Evolutionary conservation across 2,329 filamentous ascomycete species (phyloP).

Genomic region (Gaeumannomyces tritici): DNA sequence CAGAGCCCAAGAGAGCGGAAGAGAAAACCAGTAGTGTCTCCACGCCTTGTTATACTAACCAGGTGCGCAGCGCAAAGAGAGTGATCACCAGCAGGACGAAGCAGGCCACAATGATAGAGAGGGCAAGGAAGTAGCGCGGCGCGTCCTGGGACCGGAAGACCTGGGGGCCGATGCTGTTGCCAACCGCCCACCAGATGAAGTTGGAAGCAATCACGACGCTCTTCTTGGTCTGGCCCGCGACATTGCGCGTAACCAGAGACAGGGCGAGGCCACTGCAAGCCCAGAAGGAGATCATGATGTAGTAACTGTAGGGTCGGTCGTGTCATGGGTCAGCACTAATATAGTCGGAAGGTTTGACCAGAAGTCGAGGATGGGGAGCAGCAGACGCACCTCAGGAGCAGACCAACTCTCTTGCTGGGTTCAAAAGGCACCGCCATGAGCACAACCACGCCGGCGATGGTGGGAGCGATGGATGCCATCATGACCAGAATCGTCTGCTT

Average conservation of each 20-base stretch:
- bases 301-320: not conserved
- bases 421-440: not conserved
- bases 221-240: slow-evolving; percentile 48
- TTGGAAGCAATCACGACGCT: slow-evolving; percentile 46
- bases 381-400: not conserved
- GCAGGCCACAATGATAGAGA: not conserved
- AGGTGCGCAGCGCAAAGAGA: not conserved
- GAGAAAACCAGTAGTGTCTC: too few relatives aligned
- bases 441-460: not conserved
- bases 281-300: slow-evolving; percentile 4
- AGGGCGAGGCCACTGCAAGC: slow-evolving; percentile 19
- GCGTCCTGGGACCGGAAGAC: slow-evolving; percentile 49
- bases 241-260: slow-evolving; percentile 53
- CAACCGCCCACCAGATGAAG: slow-evolving; percentile 39
- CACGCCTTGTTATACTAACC: not conserved
- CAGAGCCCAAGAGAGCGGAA: not conserved
- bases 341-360: not conserved
- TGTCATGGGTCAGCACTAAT: not conserved
- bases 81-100: not conserved
- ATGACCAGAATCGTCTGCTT: slow-evolving; percentile 14
- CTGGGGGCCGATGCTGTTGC: slow-evolving; percentile 47
- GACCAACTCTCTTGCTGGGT: not conserved
- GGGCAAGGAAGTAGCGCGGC: not conserved
- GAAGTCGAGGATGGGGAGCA: not conserved
- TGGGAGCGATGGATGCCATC: slow-evolving; percentile 1